These are phyloP conservation scores for Dictyostelium intermedium DNA, from an alignment of 78 protist genomes.

Conservation along the genomic window DNA sequence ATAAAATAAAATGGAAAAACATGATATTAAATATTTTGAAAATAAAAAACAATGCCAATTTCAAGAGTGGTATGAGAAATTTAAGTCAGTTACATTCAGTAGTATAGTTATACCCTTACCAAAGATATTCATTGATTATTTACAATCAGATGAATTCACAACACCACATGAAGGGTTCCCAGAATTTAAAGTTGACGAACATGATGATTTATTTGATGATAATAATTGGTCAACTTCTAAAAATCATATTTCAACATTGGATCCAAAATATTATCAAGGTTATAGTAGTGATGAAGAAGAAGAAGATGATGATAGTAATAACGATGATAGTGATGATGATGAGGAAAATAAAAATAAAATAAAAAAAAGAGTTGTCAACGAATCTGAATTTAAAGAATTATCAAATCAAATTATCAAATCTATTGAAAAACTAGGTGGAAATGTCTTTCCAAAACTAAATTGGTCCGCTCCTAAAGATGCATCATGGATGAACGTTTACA, in stretches of 20 bases:
- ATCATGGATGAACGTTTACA: constrained; percentile 24
- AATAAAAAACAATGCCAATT: constrained; percentile 24
- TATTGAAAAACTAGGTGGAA: constrained; percentile 66
- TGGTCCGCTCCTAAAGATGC: constrained; percentile 86
- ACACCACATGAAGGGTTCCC: neutral
- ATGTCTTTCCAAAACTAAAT: constrained; percentile 71
- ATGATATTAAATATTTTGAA: constrained; percentile 16
- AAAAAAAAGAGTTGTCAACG: neutral
- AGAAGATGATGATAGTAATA: neutral
- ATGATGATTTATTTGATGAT: constrained; percentile 28
- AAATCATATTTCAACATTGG: neutral
- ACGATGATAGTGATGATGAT: neutral
- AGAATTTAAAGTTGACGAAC: neutral
- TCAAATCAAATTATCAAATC: neutral
- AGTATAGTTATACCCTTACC: constrained; percentile 34
- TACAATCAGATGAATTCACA: constrained; percentile 40
- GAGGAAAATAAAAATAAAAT: neutral
- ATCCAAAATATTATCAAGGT: constrained; percentile 53
- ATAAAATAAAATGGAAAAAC: neutral
- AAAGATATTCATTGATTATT: constrained; percentile 49
- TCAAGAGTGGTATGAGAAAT: constrained; percentile 30
- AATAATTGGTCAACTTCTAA: constrained; percentile 28
- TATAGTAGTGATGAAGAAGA: constrained; percentile 7
- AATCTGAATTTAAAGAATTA: constrained; percentile 40
- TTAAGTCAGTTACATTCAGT: constrained; percentile 32